phyloP scores from a whole-genome alignment of 176 grass and related monocot genomes.

The Paspalum notatum region DNA sequence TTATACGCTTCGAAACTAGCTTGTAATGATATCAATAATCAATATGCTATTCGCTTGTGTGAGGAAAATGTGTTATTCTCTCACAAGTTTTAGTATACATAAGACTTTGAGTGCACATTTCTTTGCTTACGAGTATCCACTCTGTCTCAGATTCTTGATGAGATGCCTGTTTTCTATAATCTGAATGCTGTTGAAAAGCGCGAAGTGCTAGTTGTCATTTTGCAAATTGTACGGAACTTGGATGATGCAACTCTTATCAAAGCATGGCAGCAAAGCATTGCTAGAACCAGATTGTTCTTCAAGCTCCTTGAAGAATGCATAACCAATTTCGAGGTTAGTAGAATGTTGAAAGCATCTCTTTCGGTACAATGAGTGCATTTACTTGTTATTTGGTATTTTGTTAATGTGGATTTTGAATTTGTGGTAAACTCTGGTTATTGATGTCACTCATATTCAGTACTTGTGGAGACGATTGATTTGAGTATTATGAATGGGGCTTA shows the following conservation, averaged over 20 bases:
- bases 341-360: constrained; percentile 4
- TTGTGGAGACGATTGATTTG: constrained; percentile 5
- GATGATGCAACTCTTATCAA: constrained; percentile 92
- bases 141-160: constrained; percentile 90
- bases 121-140: constrained; percentile 34
- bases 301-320: constrained; percentile 99
- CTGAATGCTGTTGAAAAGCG: constrained; percentile 95
- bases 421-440: constrained; percentile 1
- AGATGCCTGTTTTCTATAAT: constrained; percentile 99
- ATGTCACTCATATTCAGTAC: not conserved
- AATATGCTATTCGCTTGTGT: constrained; percentile 10
- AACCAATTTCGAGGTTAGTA: constrained; percentile 91
- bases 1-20: not conserved
- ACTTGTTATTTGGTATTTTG: constrained; percentile 3
- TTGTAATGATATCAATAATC: constrained; percentile 24
- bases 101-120: constrained; percentile 18
- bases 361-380: too few relatives aligned
- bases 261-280: constrained; percentile 99
- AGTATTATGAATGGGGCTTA: constrained; percentile 13
- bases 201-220: constrained; percentile 93
- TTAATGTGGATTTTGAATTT: constrained; percentile 9
- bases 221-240: constrained; percentile 99
- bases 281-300: constrained; percentile 95
- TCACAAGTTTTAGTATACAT: constrained; percentile 30
- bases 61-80: constrained; percentile 1